Base-by-base conservation (phyloP, 2,329 filamentous ascomycete genomes). In the Zelopaecilomyces penicillatus region DNA sequence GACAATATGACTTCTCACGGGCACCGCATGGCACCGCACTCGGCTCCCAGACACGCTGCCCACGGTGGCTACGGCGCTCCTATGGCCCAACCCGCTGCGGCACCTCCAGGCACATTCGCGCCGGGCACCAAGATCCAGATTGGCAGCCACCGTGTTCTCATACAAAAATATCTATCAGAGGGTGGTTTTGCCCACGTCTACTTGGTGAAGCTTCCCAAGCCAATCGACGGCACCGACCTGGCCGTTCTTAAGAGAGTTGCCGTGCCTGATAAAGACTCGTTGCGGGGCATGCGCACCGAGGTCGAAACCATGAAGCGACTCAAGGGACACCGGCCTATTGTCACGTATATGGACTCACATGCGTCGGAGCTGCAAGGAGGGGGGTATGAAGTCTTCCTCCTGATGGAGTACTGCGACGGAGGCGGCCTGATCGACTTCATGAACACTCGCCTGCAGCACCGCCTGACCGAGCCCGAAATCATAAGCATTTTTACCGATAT, bases 251-350 rank as follows among this genome's bases (percentile, higher is more conserved):
- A 98, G 75, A 78, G 93, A 60, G 93, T 98, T 47, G 93, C 93
- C 32, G 93, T 97, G 42, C 89, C 93, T 30, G 93, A 98, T 68
- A 96, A 95, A 74, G 87, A 95, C 52, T 81, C 91, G 47, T 74
- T 98, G 68, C 86, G 87, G 51, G 90, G 87, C 65, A 97, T 98
- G 93, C 83, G 93, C 65, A 97, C 83, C 54, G 93, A 98, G 74
- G 93, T 98, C 56, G 93, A 98, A 71, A 98, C 93, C 10, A 98
- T 98, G 93, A 98, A 98, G 81, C 90, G 93, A 67, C 76, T 98
- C 57, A 95, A 95, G 73, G 93, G 93, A 46, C 93, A 97, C 75
- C 82, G 83, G 51, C 85, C 93, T 57, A 97, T 98, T 60, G 93
- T 98, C 57, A 96, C 85, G 47, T 98, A 98, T 68, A 90, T 97